Conservation (phyloP, 129 eudicot genomes). For the Calendula officinalis region DNA sequence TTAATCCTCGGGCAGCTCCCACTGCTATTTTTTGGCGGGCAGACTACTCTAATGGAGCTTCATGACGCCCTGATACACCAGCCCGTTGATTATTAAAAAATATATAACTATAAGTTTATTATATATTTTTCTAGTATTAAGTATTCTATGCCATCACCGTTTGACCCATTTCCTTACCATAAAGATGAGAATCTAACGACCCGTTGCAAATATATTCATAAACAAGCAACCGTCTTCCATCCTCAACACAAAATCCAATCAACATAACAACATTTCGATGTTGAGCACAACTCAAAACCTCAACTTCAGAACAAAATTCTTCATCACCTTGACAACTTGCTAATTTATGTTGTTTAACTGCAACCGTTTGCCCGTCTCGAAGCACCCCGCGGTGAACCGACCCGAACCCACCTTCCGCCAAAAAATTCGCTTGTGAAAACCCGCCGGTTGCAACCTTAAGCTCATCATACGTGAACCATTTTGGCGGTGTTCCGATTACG, state of each 20-base stretch:
- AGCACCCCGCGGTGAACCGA: slow-evolving; percentile 92
- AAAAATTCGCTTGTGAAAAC: slow-evolving; percentile 79
- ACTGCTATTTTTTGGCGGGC: slow-evolving; percentile 90
- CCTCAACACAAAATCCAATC: slow-evolving; percentile 93
- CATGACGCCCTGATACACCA: slow-evolving; percentile 50
- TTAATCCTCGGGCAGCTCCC: slow-evolving; percentile 92
- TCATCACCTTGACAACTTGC: slow-evolving; percentile 97
- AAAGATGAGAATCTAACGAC: slow-evolving; percentile 89
- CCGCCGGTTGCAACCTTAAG: slow-evolving; percentile 94
- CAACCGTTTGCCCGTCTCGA: slow-evolving; percentile 82
- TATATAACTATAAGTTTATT: neutral
- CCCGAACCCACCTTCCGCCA: slow-evolving; percentile 97
- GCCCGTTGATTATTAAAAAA: neutral
- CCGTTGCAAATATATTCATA: slow-evolving; percentile 90
- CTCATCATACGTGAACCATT: slow-evolving; percentile 81
- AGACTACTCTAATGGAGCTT: slow-evolving; percentile 68
- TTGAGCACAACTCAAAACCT: slow-evolving; percentile 94
- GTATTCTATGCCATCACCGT: no score
- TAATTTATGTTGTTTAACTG: slow-evolving; percentile 94
- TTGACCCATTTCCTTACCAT: slow-evolving; percentile 43
- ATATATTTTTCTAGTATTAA: no score
- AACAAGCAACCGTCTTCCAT: slow-evolving; percentile 79
- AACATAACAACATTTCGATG: slow-evolving; percentile 94
- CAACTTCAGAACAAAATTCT: slow-evolving; percentile 96
- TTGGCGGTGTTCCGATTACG: slow-evolving; percentile 85